Evolutionary conservation across 176 grass and related monocot species (phyloP).

Genomic region (Zizania latifolia): DNA sequence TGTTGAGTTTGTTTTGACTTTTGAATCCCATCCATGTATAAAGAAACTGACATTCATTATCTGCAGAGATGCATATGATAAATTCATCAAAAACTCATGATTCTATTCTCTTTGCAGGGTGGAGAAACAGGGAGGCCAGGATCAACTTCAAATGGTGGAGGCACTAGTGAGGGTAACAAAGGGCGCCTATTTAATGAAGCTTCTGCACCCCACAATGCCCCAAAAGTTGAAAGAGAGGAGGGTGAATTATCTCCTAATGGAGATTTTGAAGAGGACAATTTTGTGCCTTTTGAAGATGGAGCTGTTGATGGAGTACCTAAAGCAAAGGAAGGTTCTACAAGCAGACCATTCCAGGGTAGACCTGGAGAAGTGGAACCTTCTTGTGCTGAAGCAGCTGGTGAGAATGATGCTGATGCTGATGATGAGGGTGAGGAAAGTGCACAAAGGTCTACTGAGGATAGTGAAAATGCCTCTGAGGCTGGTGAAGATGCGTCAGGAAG

Average conservation of each 20-base stretch:
- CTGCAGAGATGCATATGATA: neutral
- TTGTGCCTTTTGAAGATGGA: conserved; percentile 68
- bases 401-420: conserved; percentile 90
- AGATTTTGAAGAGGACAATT: conserved; percentile 92
- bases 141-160: conserved; percentile 44
- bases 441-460: conserved; percentile 87
- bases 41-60: neutral
- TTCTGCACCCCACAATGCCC: conserved; percentile 35
- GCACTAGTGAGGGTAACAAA: conserved; percentile 47
- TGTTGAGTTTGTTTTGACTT: neutral
- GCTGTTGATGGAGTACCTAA: conserved; percentile 31
- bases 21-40: neutral
- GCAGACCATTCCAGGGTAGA: conserved; percentile 45
- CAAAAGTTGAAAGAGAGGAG: conserved; percentile 95
- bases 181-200: conserved; percentile 40
- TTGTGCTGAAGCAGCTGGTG: conserved; percentile 54
- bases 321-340: conserved; percentile 49
- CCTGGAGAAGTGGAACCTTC: conserved; percentile 40
- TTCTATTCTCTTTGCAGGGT: conserved; percentile 26
- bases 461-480: conserved; percentile 90
- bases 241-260: conserved; percentile 95
- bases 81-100: neutral
- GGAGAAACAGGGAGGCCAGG: conserved; percentile 25
- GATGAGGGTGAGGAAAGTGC: conserved; percentile 85
- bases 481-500: conserved; percentile 89